Evolutionary conservation across 1,139 yeast genomes (phyloP).

Genomic region (Oligophagozyma castellii): DNA sequence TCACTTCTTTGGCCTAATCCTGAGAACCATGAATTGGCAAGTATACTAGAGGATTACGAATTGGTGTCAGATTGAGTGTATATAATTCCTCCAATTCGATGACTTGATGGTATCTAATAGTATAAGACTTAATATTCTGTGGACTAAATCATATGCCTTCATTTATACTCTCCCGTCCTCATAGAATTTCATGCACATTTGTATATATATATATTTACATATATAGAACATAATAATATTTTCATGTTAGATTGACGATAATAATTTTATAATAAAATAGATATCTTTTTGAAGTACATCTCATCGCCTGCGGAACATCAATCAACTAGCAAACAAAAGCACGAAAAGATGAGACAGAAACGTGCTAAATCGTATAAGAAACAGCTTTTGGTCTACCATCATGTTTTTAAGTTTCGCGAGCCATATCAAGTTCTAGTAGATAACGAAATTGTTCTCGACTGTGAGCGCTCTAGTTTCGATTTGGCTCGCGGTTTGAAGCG

Average conservation of each 20-base stretch:
- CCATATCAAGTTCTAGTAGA: constrained; percentile 88
- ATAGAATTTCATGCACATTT: too few relatives aligned
- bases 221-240: too few relatives aligned
- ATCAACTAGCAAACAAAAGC: constrained; percentile 31
- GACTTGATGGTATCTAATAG: too few relatives aligned
- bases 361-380: constrained; percentile 89
- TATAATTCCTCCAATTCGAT: neutral
- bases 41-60: constrained; percentile 37
- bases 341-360: constrained; percentile 80
- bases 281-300: too few relatives aligned
- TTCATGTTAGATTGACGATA: too few relatives aligned
- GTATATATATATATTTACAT: too few relatives aligned
- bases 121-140: too few relatives aligned
- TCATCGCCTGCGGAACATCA: constrained; percentile 22
- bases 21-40: constrained; percentile 22
- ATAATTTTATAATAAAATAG: too few relatives aligned
- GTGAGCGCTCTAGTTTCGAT: constrained; percentile 57
- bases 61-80: constrained; percentile 15
- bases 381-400: constrained; percentile 72
- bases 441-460: constrained; percentile 56
- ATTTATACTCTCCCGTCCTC: too few relatives aligned
- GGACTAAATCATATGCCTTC: too few relatives aligned
- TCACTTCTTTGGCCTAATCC: constrained; percentile 42
- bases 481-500: constrained; percentile 62
- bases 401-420: constrained; percentile 82